Base-by-base conservation (phyloP, 306 rosid genomes). In the Hippophae gyantsensis region DNA sequence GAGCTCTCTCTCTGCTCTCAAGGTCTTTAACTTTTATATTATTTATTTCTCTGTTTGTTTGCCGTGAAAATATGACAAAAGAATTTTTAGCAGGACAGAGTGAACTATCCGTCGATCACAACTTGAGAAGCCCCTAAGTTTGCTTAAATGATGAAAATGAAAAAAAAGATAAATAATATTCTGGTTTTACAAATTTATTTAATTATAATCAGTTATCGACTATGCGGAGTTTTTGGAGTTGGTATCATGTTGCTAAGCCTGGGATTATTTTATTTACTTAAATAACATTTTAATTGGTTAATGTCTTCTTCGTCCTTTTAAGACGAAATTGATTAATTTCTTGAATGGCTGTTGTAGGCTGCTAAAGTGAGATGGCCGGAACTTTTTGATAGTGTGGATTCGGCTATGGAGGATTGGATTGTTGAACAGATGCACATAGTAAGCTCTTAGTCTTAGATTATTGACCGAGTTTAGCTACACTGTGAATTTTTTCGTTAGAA, bases 1-100 rank as follows among this genome's bases (percentile, higher is more conserved):
- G 77, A 90, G 90, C 76, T 82, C 97, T 52, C 78, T 73, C 66
- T 90, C 96, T 61, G 94, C 96, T 57, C 67, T 87, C 58, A 87
- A 84, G 96, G 97, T 90, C 41, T 42, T 32, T 13, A 11, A 18
- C 50, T 25, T 67, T 50, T 43, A 18, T 18, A 18, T 42, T 43
- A 2, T 13, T 25, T 13, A 18, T 13, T 10, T 46, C 25, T 48
- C 67, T 56, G 43, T 67, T 61, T 45, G 57, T 13, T 66, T 67
- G 10, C 45, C 63, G 13, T 10, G 45, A 63, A 71, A 59, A 25
- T 52, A 1, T 41, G 6, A 14, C 13, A 27, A 25, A 11, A 12
- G 2, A 11, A 5, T 0, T 46, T 46, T 46, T 46, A 2, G 8
- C 3, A 48, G 13, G 52, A 48, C 23, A 6, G 23, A 48, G 52